These are phyloP conservation scores for Boletus smithii DNA, from an alignment of 1,284 basidiomycete genomes.

Conservation along the genomic window DNA sequence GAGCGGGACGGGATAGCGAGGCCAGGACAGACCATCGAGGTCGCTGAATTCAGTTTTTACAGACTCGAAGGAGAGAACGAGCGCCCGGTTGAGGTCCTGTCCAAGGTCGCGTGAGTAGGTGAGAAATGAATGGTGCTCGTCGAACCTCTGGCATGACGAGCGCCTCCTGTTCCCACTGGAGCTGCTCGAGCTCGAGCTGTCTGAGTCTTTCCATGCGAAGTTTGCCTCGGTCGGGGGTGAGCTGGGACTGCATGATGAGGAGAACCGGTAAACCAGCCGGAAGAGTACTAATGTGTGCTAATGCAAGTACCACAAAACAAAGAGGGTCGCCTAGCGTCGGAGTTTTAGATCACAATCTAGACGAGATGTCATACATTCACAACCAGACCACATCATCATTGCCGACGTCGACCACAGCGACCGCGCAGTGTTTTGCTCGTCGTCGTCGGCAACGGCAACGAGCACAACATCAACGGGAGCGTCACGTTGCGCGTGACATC, in stretches of 20 bases:
- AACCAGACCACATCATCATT: constrained; percentile 2
- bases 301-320: background rate
- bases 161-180: constrained; percentile 48
- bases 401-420: background rate
- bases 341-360: constrained; percentile 10
- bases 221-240: constrained; percentile 24
- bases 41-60: constrained; percentile 50
- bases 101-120: constrained; percentile 5
- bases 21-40: constrained; percentile 47
- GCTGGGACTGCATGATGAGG: constrained; percentile 17
- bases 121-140: too few relatives aligned
- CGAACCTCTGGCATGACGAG: constrained; percentile 49
- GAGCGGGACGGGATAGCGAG: constrained; percentile 26
- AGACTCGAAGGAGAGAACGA: constrained; percentile 40
- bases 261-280: constrained; percentile 11
- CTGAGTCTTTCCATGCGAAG: constrained; percentile 32
- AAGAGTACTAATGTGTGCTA: background rate
- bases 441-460: constrained; percentile 7
- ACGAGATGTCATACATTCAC: background rate
- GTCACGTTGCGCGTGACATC: constrained; percentile 31
- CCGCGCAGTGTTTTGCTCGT: background rate
- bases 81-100: constrained; percentile 41
- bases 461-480: constrained; percentile 16
- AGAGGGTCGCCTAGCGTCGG: background rate
- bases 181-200: constrained; percentile 43